Base-by-base conservation (phyloP, 176 grass and related monocot species). In the Musa schizocarpa region DNA sequence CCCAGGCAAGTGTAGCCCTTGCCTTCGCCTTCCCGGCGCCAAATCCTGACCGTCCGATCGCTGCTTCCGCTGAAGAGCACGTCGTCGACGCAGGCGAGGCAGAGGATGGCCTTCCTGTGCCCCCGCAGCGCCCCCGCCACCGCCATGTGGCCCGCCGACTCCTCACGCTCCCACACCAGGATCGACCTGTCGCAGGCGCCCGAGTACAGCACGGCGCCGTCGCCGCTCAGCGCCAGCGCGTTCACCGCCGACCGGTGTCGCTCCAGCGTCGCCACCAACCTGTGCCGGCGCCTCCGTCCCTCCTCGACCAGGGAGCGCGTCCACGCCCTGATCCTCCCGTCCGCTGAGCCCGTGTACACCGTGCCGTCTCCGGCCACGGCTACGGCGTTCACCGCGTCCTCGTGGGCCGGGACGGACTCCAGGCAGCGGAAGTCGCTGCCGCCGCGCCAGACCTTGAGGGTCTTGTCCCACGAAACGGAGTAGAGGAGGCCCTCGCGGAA, bases 111-210 rank as follows among this genome's bases (percentile, higher is more conserved):
- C 89, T 64, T 86, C 8, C 65, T 17, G 81, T 96, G 93, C 0
- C 89, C 93, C 21, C 87, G 27, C 23, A 96, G 78, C 16, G 87
- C 85, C 1, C 89, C 93, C 58, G 87, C 34, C 8, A 81, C 83
- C 26, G 54, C 51, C 85, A 96, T 82, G 76, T 92, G 87, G 54
- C 72, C 82, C 1, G 87, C 89, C 76, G 82, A 90, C 52, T 88
- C 93, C 84, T 96, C 93, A 54, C 87, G 78, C 87, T 96, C 93
- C 93, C 93, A 96, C 66, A 96, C 93, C 27, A 96, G 14, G 9
- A 96, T 74, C 69, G 76, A 85, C 2, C 87, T 83, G 76, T 96
- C 93, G 76, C 88, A 90, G 48, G 87, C 85, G 21, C 81, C 93
- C 0, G 93, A 85, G 82, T 90, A 96, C 0, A 96, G 71, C 54